These are phyloP conservation scores for Phaeophleospora eucalypticola DNA, from an alignment of 2,329 filamentous ascomycete genomes.

Conservation along the genomic window DNA sequence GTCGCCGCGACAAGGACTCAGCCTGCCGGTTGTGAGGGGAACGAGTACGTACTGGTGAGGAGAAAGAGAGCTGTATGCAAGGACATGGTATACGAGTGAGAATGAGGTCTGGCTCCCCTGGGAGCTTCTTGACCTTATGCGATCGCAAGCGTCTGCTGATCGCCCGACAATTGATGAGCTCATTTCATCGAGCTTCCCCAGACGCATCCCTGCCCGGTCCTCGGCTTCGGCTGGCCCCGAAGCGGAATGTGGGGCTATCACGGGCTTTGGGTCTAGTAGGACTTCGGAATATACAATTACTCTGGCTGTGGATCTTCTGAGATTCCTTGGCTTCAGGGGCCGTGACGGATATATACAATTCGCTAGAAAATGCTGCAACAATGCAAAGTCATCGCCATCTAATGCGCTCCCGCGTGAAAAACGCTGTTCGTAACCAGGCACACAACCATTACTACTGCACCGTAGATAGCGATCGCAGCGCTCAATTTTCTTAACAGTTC, in stretches of 20 bases:
- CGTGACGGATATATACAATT: not conserved
- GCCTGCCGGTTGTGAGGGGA: constrained; percentile 6
- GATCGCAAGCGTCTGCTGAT: no score
- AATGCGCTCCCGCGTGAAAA: constrained; percentile 46
- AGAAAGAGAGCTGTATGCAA: constrained; percentile 5
- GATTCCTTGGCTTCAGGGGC: not conserved
- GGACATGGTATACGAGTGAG: constrained; percentile 4
- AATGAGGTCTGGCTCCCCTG: not conserved
- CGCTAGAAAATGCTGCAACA: not conserved
- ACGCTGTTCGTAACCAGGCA: constrained; percentile 84
- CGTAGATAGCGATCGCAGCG: constrained; percentile 75
- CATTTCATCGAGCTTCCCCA: not conserved
- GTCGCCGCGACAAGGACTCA: not conserved
- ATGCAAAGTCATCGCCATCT: not conserved
- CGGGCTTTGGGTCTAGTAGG: not conserved
- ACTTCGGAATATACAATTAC: not conserved
- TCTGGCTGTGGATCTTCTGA: not conserved
- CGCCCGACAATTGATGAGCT: not conserved
- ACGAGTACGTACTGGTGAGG: constrained; percentile 10
- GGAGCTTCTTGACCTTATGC: not conserved
- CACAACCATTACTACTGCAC: constrained; percentile 80
- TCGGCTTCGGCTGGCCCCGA: not conserved
- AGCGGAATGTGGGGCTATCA: no score
- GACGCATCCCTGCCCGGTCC: not conserved
- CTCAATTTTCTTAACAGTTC: constrained; percentile 66